Conservation (phyloP, 2,329 filamentous ascomycete genomes). For the Cladosporium velox region DNA sequence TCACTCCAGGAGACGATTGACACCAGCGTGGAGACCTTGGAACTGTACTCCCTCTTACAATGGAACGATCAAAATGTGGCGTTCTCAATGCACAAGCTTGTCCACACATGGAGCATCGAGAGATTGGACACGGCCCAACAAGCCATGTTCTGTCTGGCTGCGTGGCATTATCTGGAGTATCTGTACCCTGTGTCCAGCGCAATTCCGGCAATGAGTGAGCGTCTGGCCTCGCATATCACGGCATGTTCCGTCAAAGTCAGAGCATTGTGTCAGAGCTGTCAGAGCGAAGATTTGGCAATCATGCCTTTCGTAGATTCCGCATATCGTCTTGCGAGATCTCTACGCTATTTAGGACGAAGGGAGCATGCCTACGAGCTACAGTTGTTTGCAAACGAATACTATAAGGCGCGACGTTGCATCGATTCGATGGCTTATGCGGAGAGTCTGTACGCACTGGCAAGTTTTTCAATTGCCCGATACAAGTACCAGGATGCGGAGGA, state of each 20-base stretch:
- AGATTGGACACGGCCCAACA: neutral
- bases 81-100: slow-evolving; percentile 32
- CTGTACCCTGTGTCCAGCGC: neutral
- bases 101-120: slow-evolving; percentile 28
- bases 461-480: neutral
- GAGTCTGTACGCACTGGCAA: neutral
- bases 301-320: neutral
- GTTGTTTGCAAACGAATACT: neutral
- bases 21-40: slow-evolving; percentile 16
- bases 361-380: neutral
- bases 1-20: neutral
- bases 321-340: rapidly evolving
- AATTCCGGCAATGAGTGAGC: neutral
- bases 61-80: slow-evolving; percentile 26
- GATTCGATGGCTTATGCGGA: neutral
- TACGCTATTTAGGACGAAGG: neutral
- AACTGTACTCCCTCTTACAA: slow-evolving; percentile 26
- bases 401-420: neutral
- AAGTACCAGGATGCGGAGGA: neutral
- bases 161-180: neutral
- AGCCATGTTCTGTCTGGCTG: neutral
- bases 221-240: neutral
- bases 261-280: too few species aligned
- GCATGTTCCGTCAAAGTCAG: neutral
- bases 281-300: rapidly evolving